A percentile compares a stretch with the other conserved stretches of the same genome.
These are phyloP conservation scores for Pythium myriotylum DNA, from an alignment of 352 stramenopile genomes.

Conservation along the genomic window DNA sequence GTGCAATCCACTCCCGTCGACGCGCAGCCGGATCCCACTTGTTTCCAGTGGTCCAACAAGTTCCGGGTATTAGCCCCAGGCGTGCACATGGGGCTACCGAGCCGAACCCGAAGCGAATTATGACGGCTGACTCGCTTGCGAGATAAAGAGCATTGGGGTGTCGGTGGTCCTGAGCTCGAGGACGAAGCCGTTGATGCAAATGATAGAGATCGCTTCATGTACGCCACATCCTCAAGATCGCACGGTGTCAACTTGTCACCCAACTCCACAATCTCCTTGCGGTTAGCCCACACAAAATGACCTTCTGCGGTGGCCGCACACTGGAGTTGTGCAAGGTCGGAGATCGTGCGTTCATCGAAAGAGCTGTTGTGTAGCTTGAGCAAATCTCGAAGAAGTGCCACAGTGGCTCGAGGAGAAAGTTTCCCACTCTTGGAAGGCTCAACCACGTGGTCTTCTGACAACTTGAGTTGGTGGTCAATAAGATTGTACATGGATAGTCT, in stretches of 20 bases:
- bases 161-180: too few relatives aligned
- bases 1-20: too few relatives aligned
- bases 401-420: background rate
- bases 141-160: too few relatives aligned
- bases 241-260: conserved; percentile 10
- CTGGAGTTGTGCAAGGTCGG: conserved; percentile 13
- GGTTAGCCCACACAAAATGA: conserved; percentile 17
- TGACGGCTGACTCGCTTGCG: too few relatives aligned
- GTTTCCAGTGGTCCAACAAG: too few relatives aligned
- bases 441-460: background rate
- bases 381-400: conserved; percentile 10
- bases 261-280: conserved; percentile 20
- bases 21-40: too few relatives aligned
- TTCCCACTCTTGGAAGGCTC: background rate
- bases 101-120: too few relatives aligned
- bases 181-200: background rate
- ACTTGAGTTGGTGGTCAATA: conserved; percentile 15
- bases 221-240: conserved; percentile 9
- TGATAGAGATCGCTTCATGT: conserved; percentile 5
- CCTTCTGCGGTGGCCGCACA: conserved; percentile 19
- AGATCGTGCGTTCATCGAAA: conserved; percentile 20
- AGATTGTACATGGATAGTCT: conserved; percentile 19
- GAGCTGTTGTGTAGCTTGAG: conserved; percentile 12
- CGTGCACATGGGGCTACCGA: too few relatives aligned
- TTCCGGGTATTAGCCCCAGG: too few relatives aligned